A percentile compares a stretch with the other conserved stretches of the same genome.
Conservation (phyloP, 106 monocot species). For the Alisma plantagoaquatica region DNA sequence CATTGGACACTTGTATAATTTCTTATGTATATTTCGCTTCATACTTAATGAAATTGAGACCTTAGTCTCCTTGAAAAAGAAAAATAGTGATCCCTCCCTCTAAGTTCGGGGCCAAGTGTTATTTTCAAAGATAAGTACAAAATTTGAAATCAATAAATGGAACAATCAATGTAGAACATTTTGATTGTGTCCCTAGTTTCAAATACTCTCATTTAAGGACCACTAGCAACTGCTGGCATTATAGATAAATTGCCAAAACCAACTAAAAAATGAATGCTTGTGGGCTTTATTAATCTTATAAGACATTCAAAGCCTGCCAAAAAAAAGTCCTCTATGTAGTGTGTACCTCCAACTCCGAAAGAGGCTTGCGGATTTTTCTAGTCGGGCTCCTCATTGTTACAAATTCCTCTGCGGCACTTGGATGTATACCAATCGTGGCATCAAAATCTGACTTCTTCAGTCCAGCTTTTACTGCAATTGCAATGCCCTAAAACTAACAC, state of each 20-base stretch:
- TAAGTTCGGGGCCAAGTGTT: too few species aligned
- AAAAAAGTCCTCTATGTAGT: background rate
- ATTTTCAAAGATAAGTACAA: too few species aligned
- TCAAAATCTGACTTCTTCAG: constrained; percentile 86
- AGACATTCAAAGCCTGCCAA: background rate
- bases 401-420: constrained; percentile 90
- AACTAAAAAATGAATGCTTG: background rate
- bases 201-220: too few species aligned
- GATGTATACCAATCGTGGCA: constrained; percentile 86
- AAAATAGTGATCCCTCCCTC: constrained; percentile 1
- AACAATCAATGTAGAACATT: background rate
- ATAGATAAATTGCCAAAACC: background rate
- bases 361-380: constrained; percentile 54
- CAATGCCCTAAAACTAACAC: constrained; percentile 60
- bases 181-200: background rate
- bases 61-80: background rate
- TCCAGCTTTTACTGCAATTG: constrained; percentile 90
- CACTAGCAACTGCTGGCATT: too few species aligned
- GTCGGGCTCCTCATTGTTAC: constrained; percentile 95
- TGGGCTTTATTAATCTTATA: background rate
- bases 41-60: too few species aligned
- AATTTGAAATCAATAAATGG: too few species aligned
- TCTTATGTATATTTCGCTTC: too few species aligned
- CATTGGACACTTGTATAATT: too few species aligned
- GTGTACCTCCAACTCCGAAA: constrained; percentile 30